Base-by-base conservation (phyloP, 2,329 filamentous ascomycete genomes). In the Coniosporium tulheliwenetii region DNA sequence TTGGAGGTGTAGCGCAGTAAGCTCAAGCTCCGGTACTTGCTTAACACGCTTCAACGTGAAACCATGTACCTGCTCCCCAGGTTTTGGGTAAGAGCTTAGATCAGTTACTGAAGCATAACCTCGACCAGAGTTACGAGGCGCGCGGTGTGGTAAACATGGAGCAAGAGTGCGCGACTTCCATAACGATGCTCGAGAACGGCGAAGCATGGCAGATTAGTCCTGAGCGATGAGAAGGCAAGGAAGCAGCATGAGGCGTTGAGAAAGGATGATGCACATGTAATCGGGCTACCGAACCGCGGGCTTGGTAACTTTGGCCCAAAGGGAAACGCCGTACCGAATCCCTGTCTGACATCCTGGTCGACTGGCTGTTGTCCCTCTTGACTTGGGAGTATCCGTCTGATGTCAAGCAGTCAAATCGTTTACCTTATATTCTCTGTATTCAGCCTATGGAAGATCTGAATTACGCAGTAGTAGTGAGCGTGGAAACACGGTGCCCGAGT, bases 21-120 rank as follows among this genome's bases (percentile, higher is more conserved):
- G 65, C 61, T 96, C 84, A 38, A 96, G 74, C 66, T 98, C 91
- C 0, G 87, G 85, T 2, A 98, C 84, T 64, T 93, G 83, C 65
- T 95, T 93, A 45, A 82, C 76, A 45, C 89, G 77, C 53, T 87
- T 70, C 41, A 98, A 68, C 0, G 87, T 95, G 65, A 98, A 98
- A 54, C 91, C 91, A 60, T 96, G 83, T 34, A 96, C 73, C 62
- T 83, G 81, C 56, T 89, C 80, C 55, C 91, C 91, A 1, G 81
- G 73, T 46, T 76, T 78, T 5, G 87, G 86, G 50, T 82, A 81
- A 52, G 74, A 75, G 40, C 79, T 73, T 47, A 91, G 69, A 55
- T 85, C 81, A 13, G 84, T 85, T 37, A 89, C 76, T 39, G 83
- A 81, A 50, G 75, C 69, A 57, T 71, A 70, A 39, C 51, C 52